Conservation (phyloP, 768 basidiomycete species). For the Suillus occidentalis region DNA sequence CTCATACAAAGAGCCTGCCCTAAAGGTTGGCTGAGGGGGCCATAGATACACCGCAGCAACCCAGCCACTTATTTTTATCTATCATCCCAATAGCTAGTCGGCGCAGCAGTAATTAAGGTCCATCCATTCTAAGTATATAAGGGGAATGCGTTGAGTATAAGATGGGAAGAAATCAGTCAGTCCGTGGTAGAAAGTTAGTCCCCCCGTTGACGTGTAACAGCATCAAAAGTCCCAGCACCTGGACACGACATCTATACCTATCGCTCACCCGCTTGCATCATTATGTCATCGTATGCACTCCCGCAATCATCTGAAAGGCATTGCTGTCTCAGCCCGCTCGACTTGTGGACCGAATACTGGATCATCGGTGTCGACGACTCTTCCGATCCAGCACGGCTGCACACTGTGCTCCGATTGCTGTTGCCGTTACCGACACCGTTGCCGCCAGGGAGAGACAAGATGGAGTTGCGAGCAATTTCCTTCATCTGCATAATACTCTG, state of each 20-base stretch:
- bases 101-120: conserved; percentile 4
- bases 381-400: conserved; percentile 49
- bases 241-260: neutral
- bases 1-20: no score
- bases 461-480: conserved; percentile 67
- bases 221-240: neutral
- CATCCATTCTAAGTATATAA: conserved; percentile 12
- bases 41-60: neutral
- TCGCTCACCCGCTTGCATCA: conserved; percentile 38
- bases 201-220: conserved; percentile 25
- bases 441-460: conserved; percentile 50
- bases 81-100: neutral
- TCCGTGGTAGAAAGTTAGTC: conserved; percentile 8
- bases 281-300: conserved; percentile 48
- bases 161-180: conserved; percentile 9
- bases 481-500: conserved; percentile 81
- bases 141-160: conserved; percentile 4
- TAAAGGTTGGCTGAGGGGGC: no score
- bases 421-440: conserved; percentile 35
- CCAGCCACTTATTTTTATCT: neutral
- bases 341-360: conserved; percentile 39
- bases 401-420: conserved; percentile 50
- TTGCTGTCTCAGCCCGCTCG: conserved; percentile 58
- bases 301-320: conserved; percentile 46
- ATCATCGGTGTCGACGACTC: conserved; percentile 58